Percentiles rank a stretch among this genome's conserved stretches.
phyloP scores from a whole-genome alignment of 108 stramenopile species.

The Aurantiochytrium sp. region DNA sequence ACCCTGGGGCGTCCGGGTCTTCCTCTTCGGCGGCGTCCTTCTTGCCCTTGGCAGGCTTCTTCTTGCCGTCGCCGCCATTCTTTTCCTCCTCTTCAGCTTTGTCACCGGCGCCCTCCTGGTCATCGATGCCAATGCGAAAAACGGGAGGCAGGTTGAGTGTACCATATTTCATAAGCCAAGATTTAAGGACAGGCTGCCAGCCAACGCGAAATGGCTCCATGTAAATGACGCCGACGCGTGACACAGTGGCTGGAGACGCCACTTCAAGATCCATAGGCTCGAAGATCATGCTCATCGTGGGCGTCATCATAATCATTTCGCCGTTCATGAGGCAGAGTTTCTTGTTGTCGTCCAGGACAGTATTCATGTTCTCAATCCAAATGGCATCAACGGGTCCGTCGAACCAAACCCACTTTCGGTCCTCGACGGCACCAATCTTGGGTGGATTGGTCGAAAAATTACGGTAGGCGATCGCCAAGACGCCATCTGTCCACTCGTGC shows the following conservation, averaged over 20 bases:
- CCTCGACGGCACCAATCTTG: constrained; percentile 49
- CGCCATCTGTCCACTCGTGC: constrained; percentile 64
- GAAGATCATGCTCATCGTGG: constrained; percentile 62
- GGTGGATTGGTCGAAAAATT: constrained; percentile 47
- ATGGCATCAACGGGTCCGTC: constrained; percentile 67
- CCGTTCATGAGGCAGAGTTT: constrained; percentile 63
- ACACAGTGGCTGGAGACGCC: constrained; percentile 60
- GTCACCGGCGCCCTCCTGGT: constrained; percentile 41
- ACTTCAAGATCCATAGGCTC: constrained; percentile 65
- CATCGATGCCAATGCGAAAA: constrained; percentile 40
- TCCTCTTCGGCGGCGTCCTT: constrained; percentile 25
- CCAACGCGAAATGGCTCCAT: constrained; percentile 60
- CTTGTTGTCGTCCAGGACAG: constrained; percentile 61
- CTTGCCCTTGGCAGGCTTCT: constrained; percentile 1
- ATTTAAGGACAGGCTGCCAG: constrained; percentile 50
- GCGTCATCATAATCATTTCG: constrained; percentile 63
- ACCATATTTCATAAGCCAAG: constrained; percentile 47
- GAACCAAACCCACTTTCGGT: constrained; percentile 62
- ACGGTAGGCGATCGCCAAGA: constrained; percentile 59
- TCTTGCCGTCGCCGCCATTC: neutral
- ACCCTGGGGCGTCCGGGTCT: neutral
- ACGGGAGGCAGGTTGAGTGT: constrained; percentile 19
- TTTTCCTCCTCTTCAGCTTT: constrained; percentile 35
- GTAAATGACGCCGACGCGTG: constrained; percentile 64
- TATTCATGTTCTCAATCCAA: constrained; percentile 73